phyloP scores from a whole-genome alignment of 2,329 filamentous ascomycete genomes.

The Thielaviopsis euricoi region DNA sequence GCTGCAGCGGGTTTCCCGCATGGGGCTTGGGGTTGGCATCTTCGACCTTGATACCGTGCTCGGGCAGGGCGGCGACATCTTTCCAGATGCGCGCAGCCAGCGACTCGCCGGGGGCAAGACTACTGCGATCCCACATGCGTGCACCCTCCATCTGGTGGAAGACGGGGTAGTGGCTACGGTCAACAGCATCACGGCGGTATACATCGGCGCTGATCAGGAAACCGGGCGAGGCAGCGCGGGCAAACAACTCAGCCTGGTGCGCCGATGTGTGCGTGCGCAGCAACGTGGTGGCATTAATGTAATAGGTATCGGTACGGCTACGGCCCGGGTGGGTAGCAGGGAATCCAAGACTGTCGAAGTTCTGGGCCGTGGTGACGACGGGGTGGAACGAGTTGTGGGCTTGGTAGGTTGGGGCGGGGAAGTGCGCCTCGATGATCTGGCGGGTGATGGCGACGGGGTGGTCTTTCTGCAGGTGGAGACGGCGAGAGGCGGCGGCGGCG shows the following conservation, averaged over 20 bases:
- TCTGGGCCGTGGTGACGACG: slow-evolving; percentile 68
- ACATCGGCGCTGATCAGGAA: slow-evolving; percentile 91
- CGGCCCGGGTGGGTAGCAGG: slow-evolving; percentile 75
- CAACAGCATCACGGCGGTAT: slow-evolving; percentile 86
- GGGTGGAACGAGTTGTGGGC: slow-evolving; percentile 68
- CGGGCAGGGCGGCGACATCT: slow-evolving; percentile 56
- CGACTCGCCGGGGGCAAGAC: slow-evolving; percentile 31
- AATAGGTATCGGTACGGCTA: slow-evolving; percentile 83
- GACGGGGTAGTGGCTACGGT: slow-evolving; percentile 85
- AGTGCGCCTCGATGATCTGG: slow-evolving; percentile 79
- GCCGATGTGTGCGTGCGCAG: slow-evolving; percentile 89
- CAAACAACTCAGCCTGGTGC: slow-evolving; percentile 73
- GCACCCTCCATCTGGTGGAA: slow-evolving; percentile 99
- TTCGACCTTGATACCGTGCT: slow-evolving; percentile 60
- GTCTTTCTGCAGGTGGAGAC: slow-evolving; percentile 76
- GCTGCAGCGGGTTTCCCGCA: slow-evolving; percentile 67
- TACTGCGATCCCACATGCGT: slow-evolving; percentile 64
- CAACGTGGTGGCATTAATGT: slow-evolving; percentile 70
- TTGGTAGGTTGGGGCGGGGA: slow-evolving; percentile 54
- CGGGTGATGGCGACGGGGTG: slow-evolving; percentile 86
- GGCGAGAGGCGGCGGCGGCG: slow-evolving; percentile 53
- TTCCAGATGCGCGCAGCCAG: slow-evolving; percentile 49
- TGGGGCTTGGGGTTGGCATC: slow-evolving; percentile 70
- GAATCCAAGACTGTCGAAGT: slow-evolving; percentile 96
- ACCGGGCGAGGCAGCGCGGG: slow-evolving; percentile 53